Conservation (phyloP, 2,329 filamentous ascomycete species). For the Diaporthe sp. region DNA sequence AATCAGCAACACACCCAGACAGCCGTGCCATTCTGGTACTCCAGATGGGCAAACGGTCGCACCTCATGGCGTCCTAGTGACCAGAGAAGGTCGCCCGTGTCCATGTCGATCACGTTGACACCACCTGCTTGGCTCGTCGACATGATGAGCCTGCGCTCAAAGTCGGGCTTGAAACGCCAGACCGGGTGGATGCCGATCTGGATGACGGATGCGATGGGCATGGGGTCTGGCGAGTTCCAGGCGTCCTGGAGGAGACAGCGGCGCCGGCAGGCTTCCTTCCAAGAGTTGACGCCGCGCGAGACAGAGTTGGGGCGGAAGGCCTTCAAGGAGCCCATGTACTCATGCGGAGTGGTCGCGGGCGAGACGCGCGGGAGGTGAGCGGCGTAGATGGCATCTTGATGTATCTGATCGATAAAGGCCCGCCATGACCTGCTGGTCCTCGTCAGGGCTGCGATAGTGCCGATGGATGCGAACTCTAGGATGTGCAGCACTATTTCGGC, state of each 20-base stretch:
- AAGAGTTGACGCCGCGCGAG: conserved; percentile 51
- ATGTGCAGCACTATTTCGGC: conserved; percentile 43
- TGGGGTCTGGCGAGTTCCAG: conserved; percentile 51
- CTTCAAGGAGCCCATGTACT: conserved; percentile 28
- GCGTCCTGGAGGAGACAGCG: conserved; percentile 54
- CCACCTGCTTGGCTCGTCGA: conserved; percentile 60
- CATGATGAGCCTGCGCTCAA: conserved; percentile 58
- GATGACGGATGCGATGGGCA: conserved; percentile 53
- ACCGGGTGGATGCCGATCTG: conserved; percentile 55
- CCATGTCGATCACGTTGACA: conserved; percentile 60
- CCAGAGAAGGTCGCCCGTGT: conserved; percentile 56
- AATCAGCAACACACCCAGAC: conserved; percentile 48
- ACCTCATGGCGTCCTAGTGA: conserved; percentile 48
- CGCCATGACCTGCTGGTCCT: conserved; percentile 40
- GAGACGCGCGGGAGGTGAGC: conserved; percentile 7
- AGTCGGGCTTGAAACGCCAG: conserved; percentile 60
- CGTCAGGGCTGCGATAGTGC: conserved; percentile 38
- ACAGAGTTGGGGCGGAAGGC: conserved; percentile 48
- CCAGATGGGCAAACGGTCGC: conserved; percentile 58
- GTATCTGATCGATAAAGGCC: conserved; percentile 41
- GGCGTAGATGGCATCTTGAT: conserved; percentile 42
- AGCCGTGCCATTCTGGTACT: conserved; percentile 59
- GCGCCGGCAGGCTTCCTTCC: conserved; percentile 59
- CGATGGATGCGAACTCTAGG: conserved; percentile 40
- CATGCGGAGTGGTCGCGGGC: conserved; percentile 16